phyloP scores from a whole-genome alignment of 208 protist species.

The Jaenimonas drosophilae region DNA sequence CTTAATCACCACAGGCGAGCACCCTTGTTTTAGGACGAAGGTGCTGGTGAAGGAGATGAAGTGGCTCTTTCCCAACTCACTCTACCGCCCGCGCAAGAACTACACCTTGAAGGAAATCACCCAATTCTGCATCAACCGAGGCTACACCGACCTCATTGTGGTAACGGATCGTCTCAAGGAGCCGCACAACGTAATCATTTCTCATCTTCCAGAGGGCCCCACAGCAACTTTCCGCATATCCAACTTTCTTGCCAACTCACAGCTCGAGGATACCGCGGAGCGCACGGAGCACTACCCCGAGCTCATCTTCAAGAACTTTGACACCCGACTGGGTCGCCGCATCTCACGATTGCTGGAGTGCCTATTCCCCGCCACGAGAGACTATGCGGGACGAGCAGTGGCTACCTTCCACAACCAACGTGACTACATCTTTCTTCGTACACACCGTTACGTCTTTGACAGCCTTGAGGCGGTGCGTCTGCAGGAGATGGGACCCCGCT shows the following conservation, averaged over 20 bases:
- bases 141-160: constrained; percentile 87
- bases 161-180: constrained; percentile 82
- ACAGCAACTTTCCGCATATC: constrained; percentile 85
- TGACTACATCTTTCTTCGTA: constrained; percentile 92
- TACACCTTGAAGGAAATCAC: constrained; percentile 91
- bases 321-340: constrained; percentile 81
- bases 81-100: constrained; percentile 74
- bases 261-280: constrained; percentile 74
- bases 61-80: constrained; percentile 83
- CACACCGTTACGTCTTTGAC: constrained; percentile 91
- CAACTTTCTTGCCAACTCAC: constrained; percentile 68
- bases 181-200: constrained; percentile 81
- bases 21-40: constrained; percentile 74
- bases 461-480: constrained; percentile 77
- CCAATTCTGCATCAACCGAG: constrained; percentile 82
- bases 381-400: constrained; percentile 86
- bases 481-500: constrained; percentile 90
- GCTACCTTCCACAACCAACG: constrained; percentile 91
- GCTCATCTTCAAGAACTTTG: constrained; percentile 93
- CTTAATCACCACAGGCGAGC: constrained; percentile 86
- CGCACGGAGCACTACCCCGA: constrained; percentile 90
- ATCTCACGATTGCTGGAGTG: constrained; percentile 81
- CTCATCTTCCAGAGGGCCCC: constrained; percentile 83
- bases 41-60: constrained; percentile 85
- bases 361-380: constrained; percentile 81